A percentile compares a stretch with the other conserved stretches of the same genome.
Conservation (phyloP, 2,329 filamentous ascomycete species). For the Colletotrichum cordylinicola region DNA sequence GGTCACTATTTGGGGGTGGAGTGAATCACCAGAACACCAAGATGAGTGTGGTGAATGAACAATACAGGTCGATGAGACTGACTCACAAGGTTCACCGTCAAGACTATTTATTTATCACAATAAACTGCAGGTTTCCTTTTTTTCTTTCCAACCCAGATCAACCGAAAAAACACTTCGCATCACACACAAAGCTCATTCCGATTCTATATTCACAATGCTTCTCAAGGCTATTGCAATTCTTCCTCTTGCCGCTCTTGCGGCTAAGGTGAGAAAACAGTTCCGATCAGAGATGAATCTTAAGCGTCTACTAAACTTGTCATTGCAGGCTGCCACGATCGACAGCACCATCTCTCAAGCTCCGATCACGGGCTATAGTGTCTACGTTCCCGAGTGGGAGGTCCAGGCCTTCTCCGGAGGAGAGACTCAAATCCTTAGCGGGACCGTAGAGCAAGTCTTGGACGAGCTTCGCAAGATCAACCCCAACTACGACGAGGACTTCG, state of each 20-base stretch:
- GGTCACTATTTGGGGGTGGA: not conserved
- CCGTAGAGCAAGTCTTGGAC: slow-evolving; percentile 11
- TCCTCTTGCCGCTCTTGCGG: not conserved
- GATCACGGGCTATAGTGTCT: not conserved
- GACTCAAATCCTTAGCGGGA: slow-evolving; percentile 9
- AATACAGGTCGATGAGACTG: rapidly evolving
- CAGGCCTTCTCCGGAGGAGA: slow-evolving; percentile 8
- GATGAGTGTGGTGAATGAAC: not conserved
- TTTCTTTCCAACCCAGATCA: too few relatives aligned
- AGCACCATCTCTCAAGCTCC: not conserved
- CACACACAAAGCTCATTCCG: rapidly evolving
- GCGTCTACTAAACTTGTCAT: not conserved
- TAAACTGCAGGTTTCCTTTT: not conserved
- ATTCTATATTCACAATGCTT: not conserved
- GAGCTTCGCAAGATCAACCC: slow-evolving; percentile 12
- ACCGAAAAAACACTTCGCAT: not conserved
- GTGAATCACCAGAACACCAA: not conserved
- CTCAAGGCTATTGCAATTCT: not conserved
- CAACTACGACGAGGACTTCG: not conserved
- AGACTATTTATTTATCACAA: not conserved
- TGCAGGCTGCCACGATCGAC: not conserved
- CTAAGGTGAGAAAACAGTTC: not conserved
- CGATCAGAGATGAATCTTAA: rapidly evolving
- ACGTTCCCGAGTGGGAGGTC: slow-evolving; percentile 11
- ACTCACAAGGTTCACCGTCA: not conserved